These are phyloP conservation scores for Plasmodium reichenowi DNA, from an alignment of 169 alveolate species.

Conservation along the genomic window DNA sequence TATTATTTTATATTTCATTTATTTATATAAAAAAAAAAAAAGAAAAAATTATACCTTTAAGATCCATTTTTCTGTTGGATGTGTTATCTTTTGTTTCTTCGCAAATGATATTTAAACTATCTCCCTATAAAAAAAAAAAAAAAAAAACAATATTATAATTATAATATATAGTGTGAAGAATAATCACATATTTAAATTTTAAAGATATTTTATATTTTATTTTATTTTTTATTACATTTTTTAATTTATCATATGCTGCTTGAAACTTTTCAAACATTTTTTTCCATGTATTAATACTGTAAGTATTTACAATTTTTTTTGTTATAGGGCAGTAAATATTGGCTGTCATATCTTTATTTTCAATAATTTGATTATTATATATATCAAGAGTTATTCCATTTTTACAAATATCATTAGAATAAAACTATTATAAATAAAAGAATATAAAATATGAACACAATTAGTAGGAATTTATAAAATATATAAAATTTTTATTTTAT, in stretches of 20 bases:
- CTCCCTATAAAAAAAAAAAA: constrained; percentile 26
- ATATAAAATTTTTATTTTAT: neutral
- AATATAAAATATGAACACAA: neutral
- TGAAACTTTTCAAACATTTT: constrained; percentile 54
- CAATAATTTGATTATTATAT: constrained; percentile 70
- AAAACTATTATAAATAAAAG: constrained; percentile 32
- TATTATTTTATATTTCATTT: too few relatives aligned
- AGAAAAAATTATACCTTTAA: constrained; percentile 29
- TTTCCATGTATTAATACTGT: constrained; percentile 72
- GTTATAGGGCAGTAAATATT: constrained; percentile 71
- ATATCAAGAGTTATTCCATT: constrained; percentile 64
- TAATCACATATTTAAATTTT: neutral
- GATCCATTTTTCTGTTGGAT: constrained; percentile 65
- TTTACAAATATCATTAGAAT: constrained; percentile 35
- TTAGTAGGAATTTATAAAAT: neutral
- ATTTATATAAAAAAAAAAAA: too few relatives aligned
- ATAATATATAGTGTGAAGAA: neutral
- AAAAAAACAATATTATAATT: neutral
- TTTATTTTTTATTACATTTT: constrained; percentile 28
- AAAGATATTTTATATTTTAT: neutral
- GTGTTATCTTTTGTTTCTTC: constrained; percentile 57
- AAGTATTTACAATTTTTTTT: constrained; percentile 60
- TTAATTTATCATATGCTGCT: constrained; percentile 57
- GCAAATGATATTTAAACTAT: constrained; percentile 47
- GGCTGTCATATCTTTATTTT: constrained; percentile 72